Base-by-base conservation (phyloP, 163 green algal genomes). In the Chloromonas sp. region DNA sequence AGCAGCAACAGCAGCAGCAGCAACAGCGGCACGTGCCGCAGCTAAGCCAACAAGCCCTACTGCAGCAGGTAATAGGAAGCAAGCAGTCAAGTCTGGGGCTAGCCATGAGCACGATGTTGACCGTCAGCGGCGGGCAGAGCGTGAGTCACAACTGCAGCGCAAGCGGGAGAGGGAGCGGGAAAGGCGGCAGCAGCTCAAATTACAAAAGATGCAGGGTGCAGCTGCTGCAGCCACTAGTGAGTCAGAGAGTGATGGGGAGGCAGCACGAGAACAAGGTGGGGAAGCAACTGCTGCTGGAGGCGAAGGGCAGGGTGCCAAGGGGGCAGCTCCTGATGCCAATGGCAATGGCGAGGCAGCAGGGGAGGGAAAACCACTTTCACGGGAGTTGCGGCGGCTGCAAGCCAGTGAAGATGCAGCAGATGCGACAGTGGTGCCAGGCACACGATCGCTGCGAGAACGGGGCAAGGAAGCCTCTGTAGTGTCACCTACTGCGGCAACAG, bases 81-180 rank as follows among this genome's bases (percentile, higher is more conserved):
- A 36, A 36, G 36, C 36, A 36, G 36, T 36, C 36, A 36, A 36
- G 36, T 36, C 36, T 36, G 36, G 36, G 36, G 36, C 36, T 36
- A 36, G 36, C 36, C 36, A 36, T 74, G 66, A 11, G 5, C 5
- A 74, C 66, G 66, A 74, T 5, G 5, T 11, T 15, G 66, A 74
- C 66, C 5, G 11, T 5, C 66, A 74, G 5, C 81, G 78, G 70
- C 86, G 58, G 59, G 81, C 74, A 77, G 78, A 83, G 8, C 82
- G 83, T 59, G 84, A 87, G 62, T 2, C 57, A 71, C 82, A 83
- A 78, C 82, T 86, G 86, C 85, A 85, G 86, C 82, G 78, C 78
- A 85, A 84, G 83, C 83, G 66, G 60, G 81, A 79, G 11, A 62
- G 81, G 2, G 81, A 84, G 81, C 62, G 81, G 81, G 81, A 84